phyloP scores from a whole-genome alignment of 1,284 basidiomycete genomes.

The Cystobasidiaceae sp. region DNA sequence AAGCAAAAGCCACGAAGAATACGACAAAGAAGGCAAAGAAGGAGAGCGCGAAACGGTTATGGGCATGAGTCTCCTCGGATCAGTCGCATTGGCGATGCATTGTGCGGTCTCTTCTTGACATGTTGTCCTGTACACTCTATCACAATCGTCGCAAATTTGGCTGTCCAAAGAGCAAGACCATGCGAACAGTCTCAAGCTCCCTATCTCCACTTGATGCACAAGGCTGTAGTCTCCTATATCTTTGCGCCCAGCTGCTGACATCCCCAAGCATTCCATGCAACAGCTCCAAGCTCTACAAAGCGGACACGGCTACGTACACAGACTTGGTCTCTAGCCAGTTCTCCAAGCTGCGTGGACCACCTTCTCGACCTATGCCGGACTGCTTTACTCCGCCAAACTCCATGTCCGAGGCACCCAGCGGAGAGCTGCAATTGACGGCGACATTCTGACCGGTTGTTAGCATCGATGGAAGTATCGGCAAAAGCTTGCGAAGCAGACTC shows the following conservation, averaged over 20 bases:
- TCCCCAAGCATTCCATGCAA: background rate
- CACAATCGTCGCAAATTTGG: too few species aligned
- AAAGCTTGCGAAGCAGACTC: too few species aligned
- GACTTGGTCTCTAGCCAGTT: constrained; percentile 18
- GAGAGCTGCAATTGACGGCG: constrained; percentile 9
- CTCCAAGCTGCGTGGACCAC: constrained; percentile 12
- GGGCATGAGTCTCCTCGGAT: background rate
- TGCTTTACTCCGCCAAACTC: constrained; percentile 30
- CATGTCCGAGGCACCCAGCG: background rate
- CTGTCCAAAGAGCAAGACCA: too few species aligned
- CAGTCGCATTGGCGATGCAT: too few species aligned
- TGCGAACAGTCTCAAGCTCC: too few species aligned
- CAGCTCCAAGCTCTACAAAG: background rate
- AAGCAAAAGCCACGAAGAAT: constrained; percentile 4
- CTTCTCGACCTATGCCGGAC: constrained; percentile 24
- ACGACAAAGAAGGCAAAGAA: constrained; percentile 6
- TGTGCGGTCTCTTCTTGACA: too few species aligned
- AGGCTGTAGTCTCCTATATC: too few species aligned
- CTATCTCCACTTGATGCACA: too few species aligned
- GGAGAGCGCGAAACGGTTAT: constrained; percentile 19
- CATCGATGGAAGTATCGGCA: too few species aligned
- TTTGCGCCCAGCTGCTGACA: too few species aligned
- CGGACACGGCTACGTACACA: background rate
- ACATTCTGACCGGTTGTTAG: too few species aligned
- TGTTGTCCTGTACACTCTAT: too few species aligned